Conservation (phyloP, 1,284 basidiomycete species). For the Limonomyces culmigenus region DNA sequence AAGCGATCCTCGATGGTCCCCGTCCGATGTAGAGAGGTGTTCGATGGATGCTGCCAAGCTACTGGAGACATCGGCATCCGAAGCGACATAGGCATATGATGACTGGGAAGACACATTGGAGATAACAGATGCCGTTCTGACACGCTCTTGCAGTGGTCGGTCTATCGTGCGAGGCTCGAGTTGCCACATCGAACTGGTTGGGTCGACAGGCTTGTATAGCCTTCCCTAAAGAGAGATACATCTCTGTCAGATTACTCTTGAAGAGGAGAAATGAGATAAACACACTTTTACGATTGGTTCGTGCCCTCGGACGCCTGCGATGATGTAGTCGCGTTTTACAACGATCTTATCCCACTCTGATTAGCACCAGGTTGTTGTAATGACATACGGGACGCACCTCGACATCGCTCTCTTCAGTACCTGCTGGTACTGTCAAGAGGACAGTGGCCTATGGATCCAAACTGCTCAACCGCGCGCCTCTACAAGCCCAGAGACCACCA, state of each 20-base stretch:
- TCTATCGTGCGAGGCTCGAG: constrained; percentile 44
- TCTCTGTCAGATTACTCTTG: constrained; percentile 1
- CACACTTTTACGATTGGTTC: constrained; percentile 53
- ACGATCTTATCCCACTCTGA: constrained; percentile 28
- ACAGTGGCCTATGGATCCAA: constrained; percentile 44
- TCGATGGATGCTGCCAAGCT: constrained; percentile 66
- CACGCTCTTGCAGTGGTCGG: constrained; percentile 47
- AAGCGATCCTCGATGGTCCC: constrained; percentile 38
- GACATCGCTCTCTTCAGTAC: constrained; percentile 51
- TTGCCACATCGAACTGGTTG: constrained; percentile 51
- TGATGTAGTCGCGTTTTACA: constrained; percentile 49
- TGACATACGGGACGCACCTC: constrained; percentile 29
- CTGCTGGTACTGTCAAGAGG: constrained; percentile 52
- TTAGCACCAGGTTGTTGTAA: constrained; percentile 2
- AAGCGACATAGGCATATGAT: constrained; percentile 61
- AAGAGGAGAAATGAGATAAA: constrained; percentile 2
- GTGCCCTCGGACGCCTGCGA: constrained; percentile 53
- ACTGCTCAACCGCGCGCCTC: constrained; percentile 4
- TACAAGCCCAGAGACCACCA: not conserved
- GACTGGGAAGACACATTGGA: constrained; percentile 62
- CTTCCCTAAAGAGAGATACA: constrained; percentile 29
- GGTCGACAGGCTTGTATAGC: constrained; percentile 49
- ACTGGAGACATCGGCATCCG: constrained; percentile 64
- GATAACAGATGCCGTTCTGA: constrained; percentile 29
- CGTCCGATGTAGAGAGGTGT: constrained; percentile 49